Conservation (phyloP, 169 alveolate genomes). For the Ichthyophthirius multifiliis region DNA sequence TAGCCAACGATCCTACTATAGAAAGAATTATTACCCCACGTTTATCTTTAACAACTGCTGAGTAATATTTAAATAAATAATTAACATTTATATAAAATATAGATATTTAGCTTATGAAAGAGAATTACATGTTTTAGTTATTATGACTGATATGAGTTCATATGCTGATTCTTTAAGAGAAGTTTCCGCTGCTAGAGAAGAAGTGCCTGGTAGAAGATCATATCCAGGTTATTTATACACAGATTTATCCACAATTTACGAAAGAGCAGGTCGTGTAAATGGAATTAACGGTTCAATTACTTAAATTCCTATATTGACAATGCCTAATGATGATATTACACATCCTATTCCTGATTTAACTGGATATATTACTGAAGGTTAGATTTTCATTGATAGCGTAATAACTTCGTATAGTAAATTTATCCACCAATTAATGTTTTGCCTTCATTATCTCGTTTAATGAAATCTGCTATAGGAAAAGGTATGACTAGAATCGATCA, state of each 20-base stretch:
- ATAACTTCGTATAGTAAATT: slow-evolving; percentile 96
- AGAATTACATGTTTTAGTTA: slow-evolving; percentile 97
- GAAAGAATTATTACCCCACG: slow-evolving; percentile 99
- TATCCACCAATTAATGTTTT: slow-evolving; percentile 96
- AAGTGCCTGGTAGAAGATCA: slow-evolving; percentile 99
- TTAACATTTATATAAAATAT: not conserved
- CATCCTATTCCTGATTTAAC: slow-evolving; percentile 99
- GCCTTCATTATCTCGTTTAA: slow-evolving; percentile 98
- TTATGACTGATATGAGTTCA: slow-evolving; percentile 99
- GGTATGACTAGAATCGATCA: slow-evolving; percentile 99
- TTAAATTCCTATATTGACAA: slow-evolving; percentile 98
- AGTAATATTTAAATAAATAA: slow-evolving; percentile 33
- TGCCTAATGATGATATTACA: slow-evolving; percentile 99
- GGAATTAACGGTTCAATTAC: slow-evolving; percentile 90
- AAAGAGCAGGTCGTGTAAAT: slow-evolving; percentile 99
- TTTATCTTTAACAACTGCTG: slow-evolving; percentile 99
- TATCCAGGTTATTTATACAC: slow-evolving; percentile 99
- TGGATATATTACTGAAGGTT: slow-evolving; percentile 99
- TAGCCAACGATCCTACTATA: slow-evolving; percentile 99
- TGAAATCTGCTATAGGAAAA: slow-evolving; percentile 99
- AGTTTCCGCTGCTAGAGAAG: slow-evolving; percentile 99
- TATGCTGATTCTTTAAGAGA: slow-evolving; percentile 99
- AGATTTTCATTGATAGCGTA: slow-evolving; percentile 98
- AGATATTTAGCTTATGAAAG: slow-evolving; percentile 97
- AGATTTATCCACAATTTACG: slow-evolving; percentile 98